phyloP scores from a whole-genome alignment of 2,329 filamentous ascomycete species.

The Fonsecaea erecta region DNA sequence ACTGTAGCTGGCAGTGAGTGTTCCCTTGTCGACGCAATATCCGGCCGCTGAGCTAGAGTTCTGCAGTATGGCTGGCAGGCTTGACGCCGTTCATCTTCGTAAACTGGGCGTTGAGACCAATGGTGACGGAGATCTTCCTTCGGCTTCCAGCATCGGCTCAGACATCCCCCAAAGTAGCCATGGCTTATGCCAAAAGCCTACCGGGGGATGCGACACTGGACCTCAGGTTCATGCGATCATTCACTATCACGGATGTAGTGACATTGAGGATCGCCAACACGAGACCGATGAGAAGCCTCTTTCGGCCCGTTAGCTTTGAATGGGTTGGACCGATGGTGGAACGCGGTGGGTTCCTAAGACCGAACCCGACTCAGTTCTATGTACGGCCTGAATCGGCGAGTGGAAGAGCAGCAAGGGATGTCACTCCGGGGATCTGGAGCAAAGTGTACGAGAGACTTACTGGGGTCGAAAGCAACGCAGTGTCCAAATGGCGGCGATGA shows the following conservation, averaged over 20 bases:
- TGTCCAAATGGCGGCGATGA: slow-evolving; percentile 34
- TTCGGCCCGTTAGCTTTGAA: slow-evolving; percentile 49
- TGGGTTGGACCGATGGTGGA: slow-evolving; percentile 44
- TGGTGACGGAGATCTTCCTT: slow-evolving; percentile 73
- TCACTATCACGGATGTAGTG: slow-evolving; percentile 49
- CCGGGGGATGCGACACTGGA: slow-evolving; percentile 51
- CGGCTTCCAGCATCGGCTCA: slow-evolving; percentile 69
- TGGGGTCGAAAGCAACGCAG: slow-evolving; percentile 21
- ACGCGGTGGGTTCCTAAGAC: slow-evolving; percentile 46
- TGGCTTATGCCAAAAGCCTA: slow-evolving; percentile 51
- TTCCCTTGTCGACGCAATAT: background rate
- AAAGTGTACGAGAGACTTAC: slow-evolving; percentile 49
- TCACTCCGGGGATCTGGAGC: slow-evolving; percentile 51
- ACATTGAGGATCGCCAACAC: slow-evolving; percentile 51
- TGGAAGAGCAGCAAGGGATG: slow-evolving; percentile 43
- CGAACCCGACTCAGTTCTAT: slow-evolving; percentile 48
- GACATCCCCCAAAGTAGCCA: slow-evolving; percentile 56
- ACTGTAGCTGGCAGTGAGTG: slow-evolving; percentile 30
- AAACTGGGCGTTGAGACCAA: slow-evolving; percentile 68
- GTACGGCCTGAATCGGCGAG: slow-evolving; percentile 43
- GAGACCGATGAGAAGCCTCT: slow-evolving; percentile 41
- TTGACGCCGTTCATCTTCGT: slow-evolving; percentile 69
- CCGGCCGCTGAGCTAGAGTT: slow-evolving; percentile 15
- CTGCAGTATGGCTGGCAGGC: slow-evolving; percentile 48
- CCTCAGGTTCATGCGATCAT: slow-evolving; percentile 53